Evolutionary conservation across 2,329 filamentous ascomycete genomes (phyloP), one percentile per base, ranked within the genome.

Genomic region (Curvularia sp.): DNA sequence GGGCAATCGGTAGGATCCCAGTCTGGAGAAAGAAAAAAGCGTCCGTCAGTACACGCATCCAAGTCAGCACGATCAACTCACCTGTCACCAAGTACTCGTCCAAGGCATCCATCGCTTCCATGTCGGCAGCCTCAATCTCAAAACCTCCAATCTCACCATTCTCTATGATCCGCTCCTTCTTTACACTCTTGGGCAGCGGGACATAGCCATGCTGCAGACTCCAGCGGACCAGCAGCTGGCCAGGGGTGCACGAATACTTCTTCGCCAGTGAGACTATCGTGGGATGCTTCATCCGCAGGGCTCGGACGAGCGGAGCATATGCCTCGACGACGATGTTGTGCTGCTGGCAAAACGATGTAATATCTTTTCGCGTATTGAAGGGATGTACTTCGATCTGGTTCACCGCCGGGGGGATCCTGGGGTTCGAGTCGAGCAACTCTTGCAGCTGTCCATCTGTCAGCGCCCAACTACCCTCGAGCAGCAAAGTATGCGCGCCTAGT

Each of bases 341-440:
- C 60, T 85, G 79, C 56, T 85, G 82, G 70, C 91, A 91, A 66
- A 86, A 88, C 12, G 84, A 81, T 0, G 86, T 84, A 62, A 95
- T 92, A 38, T 83, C 82, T 0, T 81, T 82, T 52, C 89, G 86
- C 1, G 89, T 92, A 74, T 49, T 92, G 84, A 94, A 95, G 0
- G 90, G 91, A 61, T 94, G 90, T 1, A 93, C 85, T 74, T 94
- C 75, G 67, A 93, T 89, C 78, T 95, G 91, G 69, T 94, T 94
- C 50, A 94, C 86, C 1, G 87, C 85, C 0, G 91, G 91, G 9
- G 80, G 75, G 46, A 90, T 83, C 0, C 82, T 81, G 0, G 89
- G 88, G 10, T 85, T 85, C 0, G 83, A 84, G 2, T 82, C 81
- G 69, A 92, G 83, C 49, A 93, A 79, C 71, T 93, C 89, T 62